phyloP scores from a whole-genome alignment of 768 basidiomycete genomes.

The Gymnopilus dilepis region DNA sequence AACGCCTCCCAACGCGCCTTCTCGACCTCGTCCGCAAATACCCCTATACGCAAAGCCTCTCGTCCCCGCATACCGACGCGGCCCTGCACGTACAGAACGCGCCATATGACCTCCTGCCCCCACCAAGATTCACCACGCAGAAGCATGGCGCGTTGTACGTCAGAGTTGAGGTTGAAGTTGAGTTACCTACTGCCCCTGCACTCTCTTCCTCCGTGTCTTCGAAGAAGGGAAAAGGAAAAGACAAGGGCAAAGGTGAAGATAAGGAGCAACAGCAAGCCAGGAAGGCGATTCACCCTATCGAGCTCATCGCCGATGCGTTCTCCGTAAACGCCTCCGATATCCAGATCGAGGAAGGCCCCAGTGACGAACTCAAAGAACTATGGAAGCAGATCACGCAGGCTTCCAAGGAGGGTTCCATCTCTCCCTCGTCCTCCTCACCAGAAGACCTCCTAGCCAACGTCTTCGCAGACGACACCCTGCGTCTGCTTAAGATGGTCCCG shows the following conservation, averaged over 20 bases:
- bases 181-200: too few relatives aligned
- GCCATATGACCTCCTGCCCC: constrained; percentile 57
- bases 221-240: constrained; percentile 29
- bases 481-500: constrained; percentile 56
- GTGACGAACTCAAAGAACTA: constrained; percentile 38
- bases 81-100: too few relatives aligned
- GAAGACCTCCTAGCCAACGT: constrained; percentile 61
- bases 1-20: constrained; percentile 71
- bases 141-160: constrained; percentile 68
- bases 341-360: constrained; percentile 36
- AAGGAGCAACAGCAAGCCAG: too few relatives aligned
- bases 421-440: too few relatives aligned
- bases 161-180: constrained; percentile 65
- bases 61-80: constrained; percentile 37
- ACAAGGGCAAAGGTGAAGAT: constrained; percentile 43
- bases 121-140: constrained; percentile 72
- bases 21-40: constrained; percentile 73
- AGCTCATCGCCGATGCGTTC: constrained; percentile 68
- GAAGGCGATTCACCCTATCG: constrained; percentile 46
- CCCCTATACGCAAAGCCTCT: constrained; percentile 53
- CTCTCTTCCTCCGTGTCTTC: constrained; percentile 31
- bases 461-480: constrained; percentile 73
- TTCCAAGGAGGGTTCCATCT: constrained; percentile 37
- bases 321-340: constrained; percentile 28
- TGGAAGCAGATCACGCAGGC: constrained; percentile 63